phyloP scores from a whole-genome alignment of 1,139 yeast species.

The Debaryomyces udenii region DNA sequence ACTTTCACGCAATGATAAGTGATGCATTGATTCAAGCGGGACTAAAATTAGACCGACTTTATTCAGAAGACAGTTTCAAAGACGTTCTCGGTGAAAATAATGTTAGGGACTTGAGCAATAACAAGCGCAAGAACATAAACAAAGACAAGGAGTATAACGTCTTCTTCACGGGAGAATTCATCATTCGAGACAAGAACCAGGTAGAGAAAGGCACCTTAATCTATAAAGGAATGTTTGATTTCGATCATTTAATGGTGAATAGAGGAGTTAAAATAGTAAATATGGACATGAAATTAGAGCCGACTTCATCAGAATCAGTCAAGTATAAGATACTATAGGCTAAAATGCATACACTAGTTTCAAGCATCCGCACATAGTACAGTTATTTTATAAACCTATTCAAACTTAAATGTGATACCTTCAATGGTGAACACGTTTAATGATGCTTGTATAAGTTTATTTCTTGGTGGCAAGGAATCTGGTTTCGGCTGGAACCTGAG shows the following conservation, averaged over 20 bases:
- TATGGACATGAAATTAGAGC: conserved; percentile 17
- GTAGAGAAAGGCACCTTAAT: conserved; percentile 21
- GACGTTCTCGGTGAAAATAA: not conserved
- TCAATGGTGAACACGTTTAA: too few relatives aligned
- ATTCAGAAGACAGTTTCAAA: conserved; percentile 19
- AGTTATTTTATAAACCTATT: too few relatives aligned
- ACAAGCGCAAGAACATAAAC: conserved; percentile 13
- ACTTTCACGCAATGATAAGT: conserved; percentile 22
- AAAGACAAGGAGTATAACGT: conserved; percentile 27
- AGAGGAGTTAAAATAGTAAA: conserved; percentile 32
- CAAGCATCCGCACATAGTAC: too few relatives aligned
- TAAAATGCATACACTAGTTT: not conserved
- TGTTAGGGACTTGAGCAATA: conserved; percentile 9
- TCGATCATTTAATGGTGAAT: conserved; percentile 34
- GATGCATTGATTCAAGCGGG: conserved; percentile 28
- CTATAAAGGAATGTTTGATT: conserved; percentile 37
- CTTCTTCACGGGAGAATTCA: conserved; percentile 27
- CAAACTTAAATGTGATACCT: too few relatives aligned
- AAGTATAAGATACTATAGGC: conserved; percentile 14
- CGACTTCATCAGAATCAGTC: conserved; percentile 9
- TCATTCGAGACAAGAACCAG: conserved; percentile 23
- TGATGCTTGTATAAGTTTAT: too few relatives aligned
- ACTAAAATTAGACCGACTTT: conserved; percentile 28
- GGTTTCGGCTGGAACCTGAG: too few relatives aligned
- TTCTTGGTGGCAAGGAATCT: too few relatives aligned